Conservation (phyloP, 768 basidiomycete genomes). For the Panaeolus papilionaceus region DNA sequence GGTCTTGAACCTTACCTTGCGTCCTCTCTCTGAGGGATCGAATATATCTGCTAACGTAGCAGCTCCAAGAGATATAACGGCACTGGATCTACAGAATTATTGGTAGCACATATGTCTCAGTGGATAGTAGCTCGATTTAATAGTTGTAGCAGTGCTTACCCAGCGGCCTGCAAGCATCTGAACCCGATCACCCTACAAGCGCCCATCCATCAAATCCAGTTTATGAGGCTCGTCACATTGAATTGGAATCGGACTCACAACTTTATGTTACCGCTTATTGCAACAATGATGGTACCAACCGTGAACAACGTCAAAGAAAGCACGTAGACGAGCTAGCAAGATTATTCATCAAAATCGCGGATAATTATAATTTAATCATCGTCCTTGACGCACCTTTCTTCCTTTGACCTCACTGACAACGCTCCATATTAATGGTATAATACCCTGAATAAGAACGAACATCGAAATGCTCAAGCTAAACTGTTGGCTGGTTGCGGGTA, state of each 20-base stretch:
- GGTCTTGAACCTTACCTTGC: constrained; percentile 38
- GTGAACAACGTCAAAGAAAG: constrained; percentile 57
- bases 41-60: constrained; percentile 79
- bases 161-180: constrained; percentile 70
- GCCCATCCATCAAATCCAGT: not conserved
- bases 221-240: not conserved
- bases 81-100: constrained; percentile 35
- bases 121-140: not conserved
- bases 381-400: constrained; percentile 56
- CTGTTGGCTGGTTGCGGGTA: constrained; percentile 63
- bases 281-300: constrained; percentile 61
- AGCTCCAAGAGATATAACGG: constrained; percentile 71
- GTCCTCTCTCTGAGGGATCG: constrained; percentile 69
- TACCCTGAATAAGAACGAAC: constrained; percentile 79
- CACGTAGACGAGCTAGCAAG: constrained; percentile 55
- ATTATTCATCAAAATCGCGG: not conserved
- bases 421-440: constrained; percentile 70
- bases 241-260: constrained; percentile 38
- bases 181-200: constrained; percentile 63
- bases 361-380: too few relatives aligned
- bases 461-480: constrained; percentile 73
- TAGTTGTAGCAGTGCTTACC: constrained; percentile 42
- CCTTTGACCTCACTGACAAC: constrained; percentile 78
- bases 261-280: constrained; percentile 49
- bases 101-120: too few relatives aligned